Percentiles rank a stretch among this genome's conserved stretches.
Evolutionary conservation across 2,329 filamentous ascomycete genomes (phyloP).

Genomic region (Paecilomyces formosus): DNA sequence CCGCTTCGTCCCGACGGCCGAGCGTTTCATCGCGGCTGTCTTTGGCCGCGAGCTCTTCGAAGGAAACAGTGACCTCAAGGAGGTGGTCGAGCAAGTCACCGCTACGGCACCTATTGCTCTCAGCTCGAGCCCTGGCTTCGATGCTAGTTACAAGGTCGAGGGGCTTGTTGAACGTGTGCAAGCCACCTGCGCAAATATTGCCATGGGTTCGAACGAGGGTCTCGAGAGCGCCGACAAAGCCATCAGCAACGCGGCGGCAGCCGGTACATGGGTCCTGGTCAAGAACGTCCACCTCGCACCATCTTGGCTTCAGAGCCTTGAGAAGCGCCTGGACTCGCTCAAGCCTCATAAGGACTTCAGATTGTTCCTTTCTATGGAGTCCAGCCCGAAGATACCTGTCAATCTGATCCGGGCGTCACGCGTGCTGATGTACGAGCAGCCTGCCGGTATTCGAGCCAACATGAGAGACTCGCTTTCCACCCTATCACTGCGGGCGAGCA

Average conservation of each 20-base stretch:
- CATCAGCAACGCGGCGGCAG: slow-evolving; percentile 82
- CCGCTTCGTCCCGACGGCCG: slow-evolving; percentile 84
- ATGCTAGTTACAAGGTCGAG: slow-evolving; percentile 98
- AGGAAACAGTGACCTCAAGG: slow-evolving; percentile 73
- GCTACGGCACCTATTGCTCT: slow-evolving; percentile 81
- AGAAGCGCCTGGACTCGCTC: slow-evolving; percentile 92
- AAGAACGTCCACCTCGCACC: slow-evolving; percentile 98
- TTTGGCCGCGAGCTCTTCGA: slow-evolving; percentile 81
- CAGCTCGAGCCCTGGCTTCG: slow-evolving; percentile 91
- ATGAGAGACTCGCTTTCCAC: slow-evolving; percentile 96
- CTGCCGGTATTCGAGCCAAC: slow-evolving; percentile 90
- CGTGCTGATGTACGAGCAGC: slow-evolving; percentile 96
- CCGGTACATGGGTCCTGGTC: slow-evolving; percentile 91
- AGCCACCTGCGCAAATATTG: slow-evolving; percentile 87
- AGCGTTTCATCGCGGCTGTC: slow-evolving; percentile 79
- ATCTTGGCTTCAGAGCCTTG: slow-evolving; percentile 91
- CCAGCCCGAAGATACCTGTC: slow-evolving; percentile 91
- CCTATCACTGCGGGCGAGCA: slow-evolving; percentile 65
- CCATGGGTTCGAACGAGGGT: slow-evolving; percentile 97
- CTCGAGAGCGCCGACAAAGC: slow-evolving; percentile 90
- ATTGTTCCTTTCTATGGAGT: slow-evolving; percentile 96
- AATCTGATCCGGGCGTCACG: slow-evolving; percentile 88
- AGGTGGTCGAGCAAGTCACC: slow-evolving; percentile 76
- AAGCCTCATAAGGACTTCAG: slow-evolving; percentile 91
- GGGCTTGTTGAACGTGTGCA: slow-evolving; percentile 78